Evolutionary conservation across 2,329 filamentous ascomycete genomes (phyloP).

Genomic region (Epichloe hybrida): DNA sequence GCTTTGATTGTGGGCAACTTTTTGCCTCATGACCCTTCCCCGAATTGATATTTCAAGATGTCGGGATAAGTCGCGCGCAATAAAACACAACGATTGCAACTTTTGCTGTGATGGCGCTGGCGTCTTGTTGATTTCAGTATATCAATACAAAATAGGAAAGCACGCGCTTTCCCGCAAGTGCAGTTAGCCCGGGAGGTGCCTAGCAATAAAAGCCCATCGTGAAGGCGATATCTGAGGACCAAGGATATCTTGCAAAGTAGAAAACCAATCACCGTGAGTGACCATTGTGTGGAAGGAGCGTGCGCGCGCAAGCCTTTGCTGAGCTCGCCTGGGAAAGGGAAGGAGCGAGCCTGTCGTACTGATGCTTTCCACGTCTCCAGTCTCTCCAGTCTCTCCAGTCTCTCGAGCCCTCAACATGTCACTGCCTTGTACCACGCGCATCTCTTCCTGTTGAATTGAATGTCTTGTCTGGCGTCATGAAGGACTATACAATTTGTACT

Average conservation of each 20-base stretch:
- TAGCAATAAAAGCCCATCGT: not conserved
- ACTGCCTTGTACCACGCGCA: no score
- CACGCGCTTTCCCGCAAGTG: not conserved
- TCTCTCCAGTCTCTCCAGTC: no score
- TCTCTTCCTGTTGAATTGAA: not conserved
- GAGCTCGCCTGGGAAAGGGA: not conserved
- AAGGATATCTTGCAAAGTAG: not conserved
- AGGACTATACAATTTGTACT: not conserved
- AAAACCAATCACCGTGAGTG: not conserved
- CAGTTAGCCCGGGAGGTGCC: not conserved
- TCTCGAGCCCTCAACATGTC: not conserved
- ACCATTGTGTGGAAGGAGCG: not conserved
- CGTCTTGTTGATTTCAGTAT: not conserved
- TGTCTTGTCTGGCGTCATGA: not conserved
- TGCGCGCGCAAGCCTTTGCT: not conserved
- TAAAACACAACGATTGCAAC: not conserved
- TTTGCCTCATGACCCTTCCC: conserved; percentile 63
- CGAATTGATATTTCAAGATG: conserved; percentile 1
- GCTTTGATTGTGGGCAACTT: conserved; percentile 96
- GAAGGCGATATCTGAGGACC: not conserved
- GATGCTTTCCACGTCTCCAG: no score
- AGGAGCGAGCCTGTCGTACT: not conserved
- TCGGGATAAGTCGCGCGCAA: not conserved
- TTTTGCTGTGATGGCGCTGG: not conserved
- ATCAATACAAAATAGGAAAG: not conserved